Evolutionary conservation across 2,329 filamentous ascomycete genomes (phyloP), one percentile per base, ranked within the genome.

Genomic region (Clarireedia paspali): DNA sequence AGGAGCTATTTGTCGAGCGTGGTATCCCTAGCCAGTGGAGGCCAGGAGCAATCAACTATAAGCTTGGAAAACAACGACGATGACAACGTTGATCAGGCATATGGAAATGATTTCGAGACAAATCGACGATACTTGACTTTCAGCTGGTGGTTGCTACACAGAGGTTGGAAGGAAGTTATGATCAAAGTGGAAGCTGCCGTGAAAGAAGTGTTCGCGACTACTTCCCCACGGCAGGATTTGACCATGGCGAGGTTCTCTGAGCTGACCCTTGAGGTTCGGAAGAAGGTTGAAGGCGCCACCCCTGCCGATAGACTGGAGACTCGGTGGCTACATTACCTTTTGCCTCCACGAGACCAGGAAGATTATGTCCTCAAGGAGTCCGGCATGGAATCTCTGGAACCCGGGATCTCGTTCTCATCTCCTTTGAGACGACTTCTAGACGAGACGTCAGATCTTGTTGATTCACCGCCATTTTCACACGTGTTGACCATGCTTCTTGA

Each of bases 91-190:
- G 88, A 92, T 53, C 87, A 91, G 64, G 81, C 84, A 4, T 91
- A 95, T 68, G 91, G 91, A 46, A 92, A 88, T 70, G 94, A 99
- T 71, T 96, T 96, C 64, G 91, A 96, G 71, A 95, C 91, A 36
- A 99, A 99, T 72, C 81, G 91, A 64, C 88, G 89, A 67, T 99
- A 97, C 68, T 78, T 99, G 49, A 95, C 91, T 42, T 95, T 97
- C 70, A 96, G 90, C 73, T 99, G 94, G 94, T 99, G 92, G 91
- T 75, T 99, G 47, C 77, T 99, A 48, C 92, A 99, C 72, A 83
- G 84, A 62, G 94, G 94, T 45, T 97, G 91, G 85, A 83, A 84
- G 62, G 83, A 91, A 57, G 75, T 97, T 56, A 87, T 91, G 79
- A 77, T 83, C 56, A 87, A 85, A 61, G 91, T 99, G 48, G 85